Evolutionary conservation across 768 basidiomycete genomes (phyloP).

Genomic region (Nidularia sp.): DNA sequence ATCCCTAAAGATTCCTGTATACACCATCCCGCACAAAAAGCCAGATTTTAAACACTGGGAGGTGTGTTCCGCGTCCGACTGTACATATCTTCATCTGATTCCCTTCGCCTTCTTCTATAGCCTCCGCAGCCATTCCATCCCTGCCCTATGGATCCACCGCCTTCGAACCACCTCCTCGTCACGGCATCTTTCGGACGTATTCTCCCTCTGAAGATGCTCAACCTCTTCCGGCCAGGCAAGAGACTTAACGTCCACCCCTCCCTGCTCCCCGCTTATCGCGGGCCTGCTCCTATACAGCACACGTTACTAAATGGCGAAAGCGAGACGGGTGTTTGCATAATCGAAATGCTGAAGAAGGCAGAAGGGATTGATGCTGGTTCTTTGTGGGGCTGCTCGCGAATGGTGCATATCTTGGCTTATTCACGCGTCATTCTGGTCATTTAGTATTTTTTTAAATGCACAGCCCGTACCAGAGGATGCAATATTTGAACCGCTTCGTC

Average conservation of each 20-base stretch:
- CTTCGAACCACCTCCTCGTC: constrained; percentile 55
- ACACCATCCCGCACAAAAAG: constrained; percentile 57
- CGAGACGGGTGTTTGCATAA: constrained; percentile 78
- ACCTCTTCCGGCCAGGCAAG: constrained; percentile 51
- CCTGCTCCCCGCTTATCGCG: constrained; percentile 81
- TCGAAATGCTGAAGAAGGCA: constrained; percentile 64
- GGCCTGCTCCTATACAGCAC: constrained; percentile 88
- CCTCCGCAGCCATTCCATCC: constrained; percentile 35
- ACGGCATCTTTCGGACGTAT: constrained; percentile 93
- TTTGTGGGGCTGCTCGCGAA: constrained; percentile 50
- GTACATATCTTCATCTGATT: neutral
- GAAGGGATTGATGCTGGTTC: constrained; percentile 79
- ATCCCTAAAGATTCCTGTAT: constrained; percentile 46
- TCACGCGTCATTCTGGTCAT: neutral
- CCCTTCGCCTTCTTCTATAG: constrained; percentile 11
- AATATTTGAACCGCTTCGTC: constrained; percentile 53
- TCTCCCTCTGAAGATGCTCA: constrained; percentile 58
- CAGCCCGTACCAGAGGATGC: constrained; percentile 51
- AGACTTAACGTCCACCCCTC: constrained; percentile 90
- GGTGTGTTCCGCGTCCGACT: constrained; percentile 30
- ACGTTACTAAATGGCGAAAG: constrained; percentile 63
- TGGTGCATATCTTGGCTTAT: constrained; percentile 39
- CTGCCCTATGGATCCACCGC: constrained; percentile 15
- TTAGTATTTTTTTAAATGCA: too few relatives aligned
- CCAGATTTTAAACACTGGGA: constrained; percentile 62